Base-by-base conservation (phyloP, 2,329 filamentous ascomycete genomes). In the Capronia americana region DNA sequence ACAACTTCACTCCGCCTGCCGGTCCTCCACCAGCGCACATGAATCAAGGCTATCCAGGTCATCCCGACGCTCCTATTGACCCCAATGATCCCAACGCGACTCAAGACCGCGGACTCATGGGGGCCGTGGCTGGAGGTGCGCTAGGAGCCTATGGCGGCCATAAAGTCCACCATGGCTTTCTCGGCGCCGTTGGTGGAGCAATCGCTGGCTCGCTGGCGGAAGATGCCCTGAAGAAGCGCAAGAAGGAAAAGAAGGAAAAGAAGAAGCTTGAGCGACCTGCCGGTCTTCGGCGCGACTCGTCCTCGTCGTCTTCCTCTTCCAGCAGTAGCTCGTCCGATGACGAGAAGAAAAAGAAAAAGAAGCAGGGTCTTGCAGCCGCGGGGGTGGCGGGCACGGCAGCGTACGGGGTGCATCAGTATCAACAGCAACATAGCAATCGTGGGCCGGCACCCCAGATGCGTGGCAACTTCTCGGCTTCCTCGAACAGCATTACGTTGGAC, bases 171-270 rank as follows among this genome's bases (percentile, higher is more conserved):
- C 81, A 83, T 74, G 81, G 81, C 32, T 74, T 83, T 72, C 77
- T 83, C 58, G 81, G 81, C 65, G 78, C 81, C 5, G 76, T 83
- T 50, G 81, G 80, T 65, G 81, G 81, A 50, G 81, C 81, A 34
- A 79, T 83, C 68, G 75, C 80, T 7, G 81, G 81, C 56, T 79
- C 77, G 67, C 74, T 82, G 61, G 75, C 79, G 5, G 79, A 83
- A 70, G 81, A 83, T 63, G 78, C 78, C 23, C 67, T 77, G 61
- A 79, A 80, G 70, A 77, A 77, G 71, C 74, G 77, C 57, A 73
- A 74, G 58, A 72, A 72, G 59, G 64, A 73, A 24, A 73, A 74
- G 58, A 72, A 72, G 59, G 64, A 73, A 24, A 62, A 64, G 38
- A 64, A 69, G 61, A 63, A 64, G 50, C 60, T 12, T 7, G n/a